These are phyloP conservation scores for Coemansia sp. DNA, from an alignment of 192 early-diverging fungal species.

Conservation along the genomic window DNA sequence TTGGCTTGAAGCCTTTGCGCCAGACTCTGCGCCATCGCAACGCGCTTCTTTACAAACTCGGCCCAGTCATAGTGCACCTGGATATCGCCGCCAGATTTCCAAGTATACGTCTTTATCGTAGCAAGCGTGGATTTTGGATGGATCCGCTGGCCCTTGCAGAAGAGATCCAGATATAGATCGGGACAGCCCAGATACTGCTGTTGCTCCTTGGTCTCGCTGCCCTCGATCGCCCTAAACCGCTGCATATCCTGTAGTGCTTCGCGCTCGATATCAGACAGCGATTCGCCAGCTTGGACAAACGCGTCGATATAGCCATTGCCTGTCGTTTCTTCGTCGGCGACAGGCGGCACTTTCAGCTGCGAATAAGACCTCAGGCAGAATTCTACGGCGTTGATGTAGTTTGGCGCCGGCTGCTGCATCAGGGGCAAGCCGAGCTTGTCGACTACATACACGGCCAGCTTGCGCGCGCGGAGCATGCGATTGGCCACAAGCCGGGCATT, in stretches of 20 bases:
- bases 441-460: constrained; percentile 77
- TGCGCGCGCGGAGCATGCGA: constrained; percentile 82
- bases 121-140: constrained; percentile 39
- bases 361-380: constrained; percentile 28
- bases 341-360: neutral
- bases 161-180: constrained; percentile 44
- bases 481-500: constrained; percentile 74
- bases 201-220: constrained; percentile 1
- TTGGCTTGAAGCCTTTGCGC: neutral
- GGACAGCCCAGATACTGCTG: constrained; percentile 35
- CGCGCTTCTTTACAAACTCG: constrained; percentile 39
- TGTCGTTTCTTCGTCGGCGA: neutral
- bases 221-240: constrained; percentile 17
- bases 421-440: constrained; percentile 66
- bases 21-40: constrained; percentile 36
- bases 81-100: constrained; percentile 53
- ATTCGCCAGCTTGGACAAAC: constrained; percentile 35
- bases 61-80: constrained; percentile 52
- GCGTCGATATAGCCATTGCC: constrained; percentile 10
- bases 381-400: constrained; percentile 44
- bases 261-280: constrained; percentile 24
- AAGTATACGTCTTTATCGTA: constrained; percentile 42
- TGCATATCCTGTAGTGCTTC: constrained; percentile 35
- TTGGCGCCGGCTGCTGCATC: constrained; percentile 45
- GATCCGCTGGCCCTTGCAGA: constrained; percentile 35